Base-by-base conservation (phyloP, 805 yeast genomes). In the Danielia reshetovae region DNA sequence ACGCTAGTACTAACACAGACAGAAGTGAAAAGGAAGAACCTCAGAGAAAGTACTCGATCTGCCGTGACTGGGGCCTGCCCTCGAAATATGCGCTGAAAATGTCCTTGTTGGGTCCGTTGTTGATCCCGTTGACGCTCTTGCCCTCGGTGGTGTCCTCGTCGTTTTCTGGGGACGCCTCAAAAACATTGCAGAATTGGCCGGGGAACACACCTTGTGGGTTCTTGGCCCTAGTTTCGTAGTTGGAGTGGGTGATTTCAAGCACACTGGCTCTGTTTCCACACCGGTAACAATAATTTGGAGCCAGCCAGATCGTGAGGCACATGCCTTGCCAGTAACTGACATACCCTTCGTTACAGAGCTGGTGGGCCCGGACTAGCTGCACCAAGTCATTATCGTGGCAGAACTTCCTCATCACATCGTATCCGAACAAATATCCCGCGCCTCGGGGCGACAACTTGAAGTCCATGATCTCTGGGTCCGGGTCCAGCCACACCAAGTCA, bases 191-290 rank as follows among this genome's bases (percentile, higher is more conserved):
- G 35, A 77, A 79, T 29, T 85, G 81, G 17, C 79, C 77, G 32
- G 68, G 61, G 18, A 64, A 51, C 17, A 58, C 57, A 7, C 60
- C 63, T 31, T 56, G 58, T 9, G 34, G 29, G 21, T 35, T 39
- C 32, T 30, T 34, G 15, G 32, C 15, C 30, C 51, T 56, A 23
- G 44, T 34, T 27, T 51, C 51, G 39, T 74, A 77, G 46, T 74
- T 75, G 29, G 70, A 57, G 45, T 73, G 74, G 37, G 57, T 55
- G 4, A 93, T 78, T 57, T 93, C 98, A 43, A 93, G 69, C n/a
- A 93, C 89, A n/a, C 96, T 85, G 4, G 98, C 98, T 55, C 87
- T 79, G 55, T 93, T 93, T 0, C 98, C 98, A 59, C 99, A 93
- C 42, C 98, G 60, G 52, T 93, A 93, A 55, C 98, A 93, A 55